Evolutionary conservation across 139 green algal genomes (phyloP).

Genomic region (Tetraselmis chui): DNA sequence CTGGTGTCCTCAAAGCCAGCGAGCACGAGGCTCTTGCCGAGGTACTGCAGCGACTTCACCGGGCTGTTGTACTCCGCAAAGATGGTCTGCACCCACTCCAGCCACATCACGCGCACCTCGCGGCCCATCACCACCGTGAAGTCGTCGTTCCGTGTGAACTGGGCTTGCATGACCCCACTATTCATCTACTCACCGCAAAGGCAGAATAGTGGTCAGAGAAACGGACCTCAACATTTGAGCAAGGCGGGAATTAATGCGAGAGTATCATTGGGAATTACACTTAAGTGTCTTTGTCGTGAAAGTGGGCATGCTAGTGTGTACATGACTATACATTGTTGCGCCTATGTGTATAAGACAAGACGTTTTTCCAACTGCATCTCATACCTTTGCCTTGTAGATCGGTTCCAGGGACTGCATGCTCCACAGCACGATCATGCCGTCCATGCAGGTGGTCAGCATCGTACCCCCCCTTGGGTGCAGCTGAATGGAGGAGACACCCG

Average conservation of each 20-base stretch:
- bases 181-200: background rate
- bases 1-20: background rate
- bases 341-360: too few species aligned
- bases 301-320: too few species aligned
- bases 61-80: background rate
- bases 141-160: background rate
- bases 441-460: background rate
- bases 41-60: background rate
- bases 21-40: background rate
- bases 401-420: background rate
- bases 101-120: background rate
- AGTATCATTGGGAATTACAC: too few species aligned
- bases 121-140: background rate
- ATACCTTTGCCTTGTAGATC: background rate
- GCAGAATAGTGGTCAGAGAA: too few species aligned
- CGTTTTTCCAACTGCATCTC: too few species aligned
- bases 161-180: background rate
- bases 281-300: too few species aligned
- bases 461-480: background rate
- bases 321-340: too few species aligned
- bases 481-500: background rate
- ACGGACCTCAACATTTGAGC: too few species aligned
- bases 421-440: background rate
- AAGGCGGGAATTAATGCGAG: too few species aligned
- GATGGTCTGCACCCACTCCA: background rate